Base-by-base conservation (phyloP, 495 filamentous ascomycete genomes). In the Trichocladium antarcticum region DNA sequence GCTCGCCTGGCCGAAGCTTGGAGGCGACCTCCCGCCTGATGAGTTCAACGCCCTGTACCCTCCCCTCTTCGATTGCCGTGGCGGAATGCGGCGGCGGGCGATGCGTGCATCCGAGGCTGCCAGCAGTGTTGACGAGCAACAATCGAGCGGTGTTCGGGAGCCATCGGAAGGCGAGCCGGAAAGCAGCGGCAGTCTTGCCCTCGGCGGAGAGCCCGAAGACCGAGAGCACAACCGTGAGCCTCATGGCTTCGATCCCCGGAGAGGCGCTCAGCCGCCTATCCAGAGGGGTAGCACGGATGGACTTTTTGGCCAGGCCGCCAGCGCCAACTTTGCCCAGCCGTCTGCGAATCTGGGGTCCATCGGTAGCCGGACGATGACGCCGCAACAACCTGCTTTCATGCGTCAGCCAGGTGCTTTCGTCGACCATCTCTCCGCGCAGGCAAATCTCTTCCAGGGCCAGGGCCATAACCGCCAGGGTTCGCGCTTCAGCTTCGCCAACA, bases 151-250 rank as follows among this genome's bases (percentile, higher is more conserved):
- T 11, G 58, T 58, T 15, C 54, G 58, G 9, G 69, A 66, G 28
- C 62, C 66, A 6, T 72, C 71, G 0, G 72, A 74, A 38, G 67
- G 62, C 34, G 74, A 78, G 38, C 78, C 80, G 3, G 87, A 87
- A 58, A 86, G 83, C 60, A 86, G 88, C 39, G 72, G 72, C 10
- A 96, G 89, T 59, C 73, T 93, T 29, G 87, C 90, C 45, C 74
- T 96, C 15, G 89, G 89, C 45, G 89, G 89, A 8, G 89, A 95
- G 57, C 89, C 89, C 0, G 89, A 96, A 57, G 87, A 87, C 55
- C 74, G 76, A 49, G 77, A 78, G 11, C 69, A 65, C 36, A 59
- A 57, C 37, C 75, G 75, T 35, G 74, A 78, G 38, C 55, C 67
- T 20, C 73, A 79, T 51, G 73, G 74, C 11, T 74, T 67, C 27